A percentile compares a stretch with the other conserved stretches of the same genome.
Conservation (phyloP, 176 grass and related monocot species). For the Hyparrhenia diplandra region DNA sequence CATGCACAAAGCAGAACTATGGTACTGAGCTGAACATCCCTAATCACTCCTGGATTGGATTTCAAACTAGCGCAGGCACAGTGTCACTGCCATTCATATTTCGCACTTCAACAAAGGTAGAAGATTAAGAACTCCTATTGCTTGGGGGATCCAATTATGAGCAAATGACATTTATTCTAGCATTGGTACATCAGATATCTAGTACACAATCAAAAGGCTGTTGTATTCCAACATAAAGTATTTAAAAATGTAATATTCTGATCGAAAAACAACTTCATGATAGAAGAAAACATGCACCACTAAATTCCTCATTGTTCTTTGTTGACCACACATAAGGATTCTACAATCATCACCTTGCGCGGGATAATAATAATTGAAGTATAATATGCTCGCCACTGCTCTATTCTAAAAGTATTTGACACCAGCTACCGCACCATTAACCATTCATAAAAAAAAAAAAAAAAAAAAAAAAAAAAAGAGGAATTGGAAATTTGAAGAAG, state of each 20-base stretch:
- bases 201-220: conserved; percentile 10
- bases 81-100: neutral
- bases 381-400: neutral
- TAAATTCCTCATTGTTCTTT: neutral
- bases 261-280: neutral
- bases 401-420: neutral
- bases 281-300: neutral
- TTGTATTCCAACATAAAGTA: neutral
- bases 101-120: conserved; percentile 6
- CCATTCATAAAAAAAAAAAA: neutral
- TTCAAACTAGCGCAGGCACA: neutral
- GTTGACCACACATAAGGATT: neutral
- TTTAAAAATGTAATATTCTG: neutral
- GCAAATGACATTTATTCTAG: neutral
- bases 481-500: neutral
- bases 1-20: neutral
- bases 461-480: neutral
- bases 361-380: neutral
- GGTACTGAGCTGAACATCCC: neutral
- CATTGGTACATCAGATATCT: neutral
- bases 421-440: neutral
- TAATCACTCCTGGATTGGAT: neutral
- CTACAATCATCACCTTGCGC: neutral
- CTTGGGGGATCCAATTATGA: neutral
- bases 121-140: neutral